phyloP scores from a whole-genome alignment of 73 alveolate genomes.

The Symbiodinium natans region DNA sequence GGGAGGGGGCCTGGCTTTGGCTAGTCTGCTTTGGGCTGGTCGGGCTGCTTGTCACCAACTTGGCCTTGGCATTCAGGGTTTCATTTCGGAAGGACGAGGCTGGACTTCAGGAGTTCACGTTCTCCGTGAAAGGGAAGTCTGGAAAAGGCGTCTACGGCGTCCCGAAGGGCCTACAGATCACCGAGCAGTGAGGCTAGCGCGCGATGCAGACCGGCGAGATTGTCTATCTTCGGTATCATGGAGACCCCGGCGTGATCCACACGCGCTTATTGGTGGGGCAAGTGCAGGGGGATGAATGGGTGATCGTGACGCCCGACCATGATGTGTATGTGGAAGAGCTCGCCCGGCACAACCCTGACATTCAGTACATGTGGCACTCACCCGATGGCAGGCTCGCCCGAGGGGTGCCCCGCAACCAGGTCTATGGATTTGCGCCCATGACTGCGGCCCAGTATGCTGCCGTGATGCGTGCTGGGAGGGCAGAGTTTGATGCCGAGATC shows the following conservation, averaged over 20 bases:
- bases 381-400: neutral
- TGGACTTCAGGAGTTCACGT: neutral
- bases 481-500: neutral
- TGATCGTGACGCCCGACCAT: neutral
- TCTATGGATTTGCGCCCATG: neutral
- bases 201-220: neutral
- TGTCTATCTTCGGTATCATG: neutral
- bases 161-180: neutral
- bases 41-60: neutral
- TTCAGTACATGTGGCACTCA: neutral
- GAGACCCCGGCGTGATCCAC: neutral
- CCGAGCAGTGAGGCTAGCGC: neutral
- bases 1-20: too few relatives aligned
- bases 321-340: neutral
- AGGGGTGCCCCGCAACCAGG: neutral
- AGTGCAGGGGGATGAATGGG: neutral
- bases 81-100: neutral
- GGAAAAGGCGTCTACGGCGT: neutral
- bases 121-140: neutral
- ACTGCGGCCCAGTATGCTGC: neutral
- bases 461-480: neutral
- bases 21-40: neutral
- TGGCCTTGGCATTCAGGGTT: neutral
- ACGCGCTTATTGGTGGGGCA: neutral
- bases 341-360: neutral